Base-by-base conservation (phyloP, 2,329 filamentous ascomycete genomes). In the Epichloe sylvatica region DNA sequence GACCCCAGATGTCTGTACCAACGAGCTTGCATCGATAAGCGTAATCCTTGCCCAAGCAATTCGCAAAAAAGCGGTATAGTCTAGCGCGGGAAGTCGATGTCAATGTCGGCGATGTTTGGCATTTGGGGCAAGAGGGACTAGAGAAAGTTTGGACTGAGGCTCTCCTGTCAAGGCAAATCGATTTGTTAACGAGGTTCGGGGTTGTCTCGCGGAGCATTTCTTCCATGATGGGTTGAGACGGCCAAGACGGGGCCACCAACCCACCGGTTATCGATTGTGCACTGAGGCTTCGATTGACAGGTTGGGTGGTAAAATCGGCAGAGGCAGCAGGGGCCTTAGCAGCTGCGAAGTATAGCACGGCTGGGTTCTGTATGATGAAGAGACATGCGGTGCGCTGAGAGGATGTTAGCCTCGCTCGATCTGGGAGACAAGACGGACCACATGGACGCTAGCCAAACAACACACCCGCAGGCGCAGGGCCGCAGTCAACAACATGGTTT, bases 181-280 rank as follows among this genome's bases (percentile, higher is more conserved):
- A 23, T 33, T 47, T 30, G 15, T 35, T 9, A 5, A 11, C 12
- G 7, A 34, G 17, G n/a, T 33, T 33, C 13, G n/a, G 30, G 15
- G 4, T n/a, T n/a, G n/a, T 19, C 25, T 17, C n/a, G 38, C 50
- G 50, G 50, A 52, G 50, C 47, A 46, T 52, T 52, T 52, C 43
- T 21, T 52, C 46, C 46, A 44, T 34, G 30, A 30, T 30, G 25
- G 23, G 23, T 25, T 25, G 23, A 25, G 23, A 25, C 6, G 23
- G 2, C 6, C 23, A 25, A 25, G 23, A 25, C 0, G 23, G 23
- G 0, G 30, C 8, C 8, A 30, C 30, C 9, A 30, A 2, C 8
- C 30, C 30, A 30, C 30, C 30, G 2, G 25, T 30, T 30, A 30
- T 30, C 47, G 50, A 52, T 52, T 52, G 36, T 40, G 42, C 47